Conservation (phyloP, 1,284 basidiomycete species). For the Ceraceosorus bombacis region DNA sequence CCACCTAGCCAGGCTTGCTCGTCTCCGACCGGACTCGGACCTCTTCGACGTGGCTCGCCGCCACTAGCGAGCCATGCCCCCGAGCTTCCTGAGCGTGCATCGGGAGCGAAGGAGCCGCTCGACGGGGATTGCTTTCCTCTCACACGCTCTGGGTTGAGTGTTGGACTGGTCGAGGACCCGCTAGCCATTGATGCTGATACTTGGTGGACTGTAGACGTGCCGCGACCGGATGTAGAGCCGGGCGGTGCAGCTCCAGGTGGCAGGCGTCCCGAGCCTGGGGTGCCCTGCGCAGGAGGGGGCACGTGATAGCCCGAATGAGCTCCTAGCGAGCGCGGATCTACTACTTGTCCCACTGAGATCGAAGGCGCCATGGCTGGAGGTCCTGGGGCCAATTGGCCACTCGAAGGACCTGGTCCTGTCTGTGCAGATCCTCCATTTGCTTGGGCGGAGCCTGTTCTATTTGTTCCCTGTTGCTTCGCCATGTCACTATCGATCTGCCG, state of each 20-base stretch:
- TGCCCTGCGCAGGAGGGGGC: conserved; percentile 3
- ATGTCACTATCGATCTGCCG: conserved; percentile 77
- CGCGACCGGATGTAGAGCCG: background rate
- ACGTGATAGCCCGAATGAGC: background rate
- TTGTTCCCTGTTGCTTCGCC: conserved; percentile 8
- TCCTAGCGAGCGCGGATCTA: conserved; percentile 28
- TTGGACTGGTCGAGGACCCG: background rate
- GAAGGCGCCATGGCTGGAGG: conserved; percentile 13
- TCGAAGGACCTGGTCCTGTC: conserved; percentile 6
- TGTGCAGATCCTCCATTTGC: conserved; percentile 1
- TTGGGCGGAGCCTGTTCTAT: conserved; percentile 2
- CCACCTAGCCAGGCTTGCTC: no score
- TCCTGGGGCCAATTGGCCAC: no score
- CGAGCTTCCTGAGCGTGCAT: no score
- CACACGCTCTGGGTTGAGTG: background rate
- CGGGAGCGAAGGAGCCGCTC: no score
- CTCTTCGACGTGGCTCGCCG: no score
- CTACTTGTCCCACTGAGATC: conserved; percentile 34
- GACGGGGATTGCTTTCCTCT: background rate
- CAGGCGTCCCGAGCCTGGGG: conserved; percentile 1
- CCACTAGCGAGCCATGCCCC: no score
- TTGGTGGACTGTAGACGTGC: background rate
- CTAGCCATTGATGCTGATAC: conserved; percentile 2
- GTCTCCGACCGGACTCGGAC: no score
- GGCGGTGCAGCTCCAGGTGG: background rate